A percentile compares a stretch with the other conserved stretches of the same genome.
Conservation (phyloP, 2,329 filamentous ascomycete species). For the Mariannaea sp. region DNA sequence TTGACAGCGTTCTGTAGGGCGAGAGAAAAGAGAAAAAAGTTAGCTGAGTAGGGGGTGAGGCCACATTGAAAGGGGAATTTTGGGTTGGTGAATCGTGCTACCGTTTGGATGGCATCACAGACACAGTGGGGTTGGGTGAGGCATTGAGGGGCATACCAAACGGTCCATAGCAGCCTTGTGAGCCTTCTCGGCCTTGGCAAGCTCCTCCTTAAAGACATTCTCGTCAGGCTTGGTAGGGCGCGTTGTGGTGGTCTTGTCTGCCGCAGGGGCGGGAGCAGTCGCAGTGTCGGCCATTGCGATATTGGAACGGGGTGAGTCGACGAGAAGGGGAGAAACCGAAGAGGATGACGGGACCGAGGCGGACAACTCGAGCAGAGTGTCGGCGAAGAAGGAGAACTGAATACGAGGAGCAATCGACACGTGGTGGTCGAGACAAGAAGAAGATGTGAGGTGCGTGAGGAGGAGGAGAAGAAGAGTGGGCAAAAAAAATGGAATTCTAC, state of each 20-base stretch:
- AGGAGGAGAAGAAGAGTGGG: slow-evolving; percentile 19
- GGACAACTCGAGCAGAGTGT: slow-evolving; percentile 20
- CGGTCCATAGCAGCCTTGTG: slow-evolving; percentile 75
- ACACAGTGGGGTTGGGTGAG: background rate
- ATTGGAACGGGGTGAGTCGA: slow-evolving; percentile 28
- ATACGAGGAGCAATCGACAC: slow-evolving; percentile 13
- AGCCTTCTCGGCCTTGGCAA: slow-evolving; percentile 85
- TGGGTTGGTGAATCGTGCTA: slow-evolving; percentile 15
- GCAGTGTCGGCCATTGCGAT: slow-evolving; percentile 53
- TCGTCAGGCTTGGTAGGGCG: slow-evolving; percentile 89
- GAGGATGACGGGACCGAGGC: slow-evolving; percentile 26
- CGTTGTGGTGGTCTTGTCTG: slow-evolving; percentile 47
- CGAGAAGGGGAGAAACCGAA: slow-evolving; percentile 16
- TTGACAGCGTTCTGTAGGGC: slow-evolving; percentile 77
- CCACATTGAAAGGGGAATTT: slow-evolving; percentile 28
- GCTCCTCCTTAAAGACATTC: slow-evolving; percentile 76
- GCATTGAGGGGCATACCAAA: slow-evolving; percentile 44
- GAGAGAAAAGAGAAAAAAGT: too few relatives aligned
- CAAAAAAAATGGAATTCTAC: slow-evolving; percentile 33
- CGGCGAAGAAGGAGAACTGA: slow-evolving; percentile 8
- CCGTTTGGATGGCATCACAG: background rate
- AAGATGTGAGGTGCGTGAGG: background rate
- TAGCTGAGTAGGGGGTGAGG: slow-evolving; percentile 26
- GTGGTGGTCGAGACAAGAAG: slow-evolving; percentile 19
- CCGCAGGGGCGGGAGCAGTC: slow-evolving; percentile 50